Conservation (phyloP, 75 land plant genomes). For the Sequoiadendron giganteum region DNA sequence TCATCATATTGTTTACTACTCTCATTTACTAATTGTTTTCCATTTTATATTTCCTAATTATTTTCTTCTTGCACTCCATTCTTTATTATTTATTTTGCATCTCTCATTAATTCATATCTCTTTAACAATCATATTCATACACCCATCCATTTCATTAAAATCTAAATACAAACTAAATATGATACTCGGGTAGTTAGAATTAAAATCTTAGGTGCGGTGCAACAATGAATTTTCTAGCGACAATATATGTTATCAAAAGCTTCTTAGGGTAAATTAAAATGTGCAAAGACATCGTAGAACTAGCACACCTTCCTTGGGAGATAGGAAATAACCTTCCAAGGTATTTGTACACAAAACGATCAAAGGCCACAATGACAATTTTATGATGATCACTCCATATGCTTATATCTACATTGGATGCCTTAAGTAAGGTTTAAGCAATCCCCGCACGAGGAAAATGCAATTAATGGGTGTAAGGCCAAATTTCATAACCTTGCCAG, state of each 20-base stretch:
- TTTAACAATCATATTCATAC: no score
- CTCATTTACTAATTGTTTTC: no score
- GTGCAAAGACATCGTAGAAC: background rate
- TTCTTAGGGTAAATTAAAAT: background rate
- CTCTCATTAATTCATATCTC: no score
- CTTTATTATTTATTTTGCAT: no score
- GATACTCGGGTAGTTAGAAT: background rate
- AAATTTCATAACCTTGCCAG: no score
- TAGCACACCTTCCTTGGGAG: background rate
- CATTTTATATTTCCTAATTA: no score
- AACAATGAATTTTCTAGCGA: background rate
- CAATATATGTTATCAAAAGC: background rate
- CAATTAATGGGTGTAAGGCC: no score
- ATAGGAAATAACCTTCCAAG: background rate
- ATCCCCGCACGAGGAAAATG: background rate
- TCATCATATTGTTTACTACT: no score
- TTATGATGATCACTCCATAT: background rate
- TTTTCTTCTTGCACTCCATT: no score
- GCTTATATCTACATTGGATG: background rate
- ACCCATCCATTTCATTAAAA: no score
- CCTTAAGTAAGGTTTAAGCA: background rate
- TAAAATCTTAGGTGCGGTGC: background rate
- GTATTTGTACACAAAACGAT: background rate
- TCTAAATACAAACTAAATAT: no score
- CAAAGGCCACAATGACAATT: background rate